These are phyloP conservation scores for Gossypium davidsonii DNA, from an alignment of 441 rosid species.

Conservation along the genomic window DNA sequence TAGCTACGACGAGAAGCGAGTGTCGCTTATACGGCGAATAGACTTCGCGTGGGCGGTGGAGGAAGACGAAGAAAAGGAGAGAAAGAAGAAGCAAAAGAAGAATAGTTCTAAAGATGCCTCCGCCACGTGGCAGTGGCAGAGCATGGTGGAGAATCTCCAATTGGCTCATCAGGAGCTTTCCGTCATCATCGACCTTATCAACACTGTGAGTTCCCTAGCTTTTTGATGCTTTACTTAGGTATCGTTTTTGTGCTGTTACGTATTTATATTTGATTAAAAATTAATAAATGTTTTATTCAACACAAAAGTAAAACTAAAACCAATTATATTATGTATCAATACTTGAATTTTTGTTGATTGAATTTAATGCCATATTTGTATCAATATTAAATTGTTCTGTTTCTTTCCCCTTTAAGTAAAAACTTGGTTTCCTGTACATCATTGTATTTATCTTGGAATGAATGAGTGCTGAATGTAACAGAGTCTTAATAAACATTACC, in stretches of 20 bases:
- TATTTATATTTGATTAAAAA: not conserved
- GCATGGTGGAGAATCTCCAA: conserved; percentile 89
- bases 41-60: conserved; percentile 94
- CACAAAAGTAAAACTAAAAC: not conserved
- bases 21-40: conserved; percentile 66
- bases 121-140: conserved; percentile 70
- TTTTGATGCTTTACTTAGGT: not conserved
- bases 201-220: conserved; percentile 48
- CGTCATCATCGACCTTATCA: conserved; percentile 76
- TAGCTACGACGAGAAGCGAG: conserved; percentile 73
- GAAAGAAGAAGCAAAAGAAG: conserved; percentile 52
- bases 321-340: not conserved
- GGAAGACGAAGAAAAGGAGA: conserved; percentile 47
- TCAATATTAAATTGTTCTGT: not conserved
- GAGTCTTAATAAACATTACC: not conserved
- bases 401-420: not conserved
- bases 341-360: not conserved
- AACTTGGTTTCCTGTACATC: not conserved
- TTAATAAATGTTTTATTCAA: not conserved
- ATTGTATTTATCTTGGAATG: not conserved
- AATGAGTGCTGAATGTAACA: not conserved
- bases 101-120: conserved; percentile 59
- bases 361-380: not conserved
- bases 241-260: not conserved
- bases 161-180: conserved; percentile 90